Evolutionary conservation across 805 yeast species (phyloP), one percentile per base, ranked within the genome.

Genomic region (Kodamaea lidongshanica): DNA sequence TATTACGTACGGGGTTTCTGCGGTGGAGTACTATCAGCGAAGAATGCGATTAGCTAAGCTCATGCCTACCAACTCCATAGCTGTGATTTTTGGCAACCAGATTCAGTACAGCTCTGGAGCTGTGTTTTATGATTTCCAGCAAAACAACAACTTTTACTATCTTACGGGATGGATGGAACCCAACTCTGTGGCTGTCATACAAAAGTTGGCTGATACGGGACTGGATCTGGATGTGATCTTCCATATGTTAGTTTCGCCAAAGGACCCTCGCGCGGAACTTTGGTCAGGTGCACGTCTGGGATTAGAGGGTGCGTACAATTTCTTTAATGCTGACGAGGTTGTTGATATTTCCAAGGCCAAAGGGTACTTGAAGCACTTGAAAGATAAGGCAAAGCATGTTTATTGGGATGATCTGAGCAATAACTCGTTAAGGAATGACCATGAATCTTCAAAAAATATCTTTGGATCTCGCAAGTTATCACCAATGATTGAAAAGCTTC

Each of bases 261-360:
- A 81, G 50, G 82, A 88, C 49, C 70, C 75, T 5, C 67, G 65
- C 28, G 74, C 72, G 13, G 98, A 92, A 56, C 74, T 80, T 40
- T 92, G 99, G 99, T 96, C 89, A 45, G 99, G 99, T 8, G 79
- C 74, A 25, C 72, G 94, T 44, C 80, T 94, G 11, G 99, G 99
- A 1, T 68, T 78, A 3, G 74, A 78, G 27, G 95, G 94, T 10
- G 95, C 80, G 0, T 59, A 57, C 23, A 89, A 86, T 28, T 74
- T 78, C 26, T 92, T 92, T 61, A 92, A 89, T 51, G 95, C 95
- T 3, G 96, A 87, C 54, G 68, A 67, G 29, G 77, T 83, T 5
- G 70, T 69, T 22, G 72, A 73, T 25, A 67, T 72, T 22, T 63
- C 67, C 17, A 48, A 56, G 5, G 47, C 76, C 9, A 58, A 58